Percentiles rank a stretch among this genome's conserved stretches.
These are phyloP conservation scores for Dothistroma pini DNA, from an alignment of 2,329 filamentous ascomycete species.

Conservation along the genomic window DNA sequence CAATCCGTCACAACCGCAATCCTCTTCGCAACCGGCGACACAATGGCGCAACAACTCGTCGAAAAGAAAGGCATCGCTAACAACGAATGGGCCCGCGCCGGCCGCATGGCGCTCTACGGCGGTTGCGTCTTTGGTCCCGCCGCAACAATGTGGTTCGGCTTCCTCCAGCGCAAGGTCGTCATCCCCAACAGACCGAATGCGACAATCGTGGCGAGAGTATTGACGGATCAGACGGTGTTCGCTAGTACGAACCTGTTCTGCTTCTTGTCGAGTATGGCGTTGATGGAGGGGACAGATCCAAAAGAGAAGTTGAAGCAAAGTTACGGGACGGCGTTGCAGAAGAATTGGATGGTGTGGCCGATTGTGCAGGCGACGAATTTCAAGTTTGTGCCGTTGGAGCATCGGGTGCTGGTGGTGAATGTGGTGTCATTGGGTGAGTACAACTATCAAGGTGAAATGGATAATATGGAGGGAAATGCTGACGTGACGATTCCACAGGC, in stretches of 20 bases:
- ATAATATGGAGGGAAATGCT: constrained; percentile 2
- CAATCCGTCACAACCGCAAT: constrained; percentile 87
- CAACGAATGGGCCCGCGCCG: constrained; percentile 68
- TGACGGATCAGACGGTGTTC: constrained; percentile 76
- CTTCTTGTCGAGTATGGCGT: constrained; percentile 80
- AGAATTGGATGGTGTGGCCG: constrained; percentile 89
- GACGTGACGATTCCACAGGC: constrained; percentile 35
- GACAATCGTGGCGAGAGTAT: constrained; percentile 74
- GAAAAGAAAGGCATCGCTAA: constrained; percentile 73
- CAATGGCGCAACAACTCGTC: constrained; percentile 84
- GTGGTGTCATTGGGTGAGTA: constrained; percentile 66
- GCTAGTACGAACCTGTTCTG: constrained; percentile 76
- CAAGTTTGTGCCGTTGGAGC: constrained; percentile 76
- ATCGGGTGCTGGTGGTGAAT: constrained; percentile 83
- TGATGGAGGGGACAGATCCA: constrained; percentile 46
- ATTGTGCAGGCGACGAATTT: constrained; percentile 83
- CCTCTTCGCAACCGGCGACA: constrained; percentile 88
- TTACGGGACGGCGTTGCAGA: constrained; percentile 68
- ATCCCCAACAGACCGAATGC: constrained; percentile 59
- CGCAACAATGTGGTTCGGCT: constrained; percentile 79
- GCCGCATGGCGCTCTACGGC: constrained; percentile 76
- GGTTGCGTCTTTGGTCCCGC: constrained; percentile 80
- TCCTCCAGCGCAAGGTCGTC: constrained; percentile 68
- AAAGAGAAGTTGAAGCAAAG: constrained; percentile 67
- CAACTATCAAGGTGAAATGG: background rate